Percentiles rank a stretch among this genome's conserved stretches.
Evolutionary conservation across 495 filamentous ascomycete species (phyloP).

Genomic region (Aspergillus affinis): DNA sequence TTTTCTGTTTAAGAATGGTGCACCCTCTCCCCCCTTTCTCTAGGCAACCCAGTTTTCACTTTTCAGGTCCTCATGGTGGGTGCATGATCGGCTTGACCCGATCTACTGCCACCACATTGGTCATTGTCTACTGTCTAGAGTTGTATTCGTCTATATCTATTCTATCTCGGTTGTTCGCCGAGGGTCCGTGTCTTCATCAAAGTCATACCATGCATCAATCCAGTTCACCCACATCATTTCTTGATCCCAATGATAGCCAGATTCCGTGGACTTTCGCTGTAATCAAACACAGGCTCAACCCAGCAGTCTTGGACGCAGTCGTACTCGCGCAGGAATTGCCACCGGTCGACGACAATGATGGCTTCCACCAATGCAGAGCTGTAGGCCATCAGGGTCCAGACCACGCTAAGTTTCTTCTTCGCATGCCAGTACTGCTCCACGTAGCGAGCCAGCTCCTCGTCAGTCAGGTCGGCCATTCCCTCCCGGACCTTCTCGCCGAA

Average conservation of each 20-base stretch:
- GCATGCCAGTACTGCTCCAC: slow-evolving; percentile 58
- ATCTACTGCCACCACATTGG: neutral
- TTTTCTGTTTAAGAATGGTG: no score
- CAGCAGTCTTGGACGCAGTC: slow-evolving; percentile 65
- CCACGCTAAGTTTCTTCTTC: slow-evolving; percentile 78
- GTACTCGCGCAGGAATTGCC: slow-evolving; percentile 84
- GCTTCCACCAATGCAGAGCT: slow-evolving; percentile 86
- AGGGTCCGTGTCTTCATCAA: neutral
- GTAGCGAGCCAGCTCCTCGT: slow-evolving; percentile 72
- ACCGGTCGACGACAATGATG: slow-evolving; percentile 86
- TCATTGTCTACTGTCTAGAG: neutral
- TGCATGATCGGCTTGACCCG: neutral
- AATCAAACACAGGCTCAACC: slow-evolving; percentile 94
- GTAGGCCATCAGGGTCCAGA: slow-evolving; percentile 96
- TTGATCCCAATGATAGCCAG: slow-evolving; percentile 88
- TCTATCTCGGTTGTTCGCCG: neutral
- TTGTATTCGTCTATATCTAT: neutral
- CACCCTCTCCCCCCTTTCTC: neutral
- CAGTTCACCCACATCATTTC: slow-evolving; percentile 1
- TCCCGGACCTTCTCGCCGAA: slow-evolving; percentile 56
- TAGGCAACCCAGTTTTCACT: neutral
- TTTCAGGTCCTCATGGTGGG: neutral
- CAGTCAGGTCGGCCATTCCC: slow-evolving; percentile 62
- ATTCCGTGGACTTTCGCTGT: slow-evolving; percentile 82
- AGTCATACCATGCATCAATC: slow-evolving; percentile 1